Evolutionary conservation across 1,139 yeast genomes (phyloP), one percentile per base, ranked within the genome.

Genomic region (Saccharomyces hybrid): DNA sequence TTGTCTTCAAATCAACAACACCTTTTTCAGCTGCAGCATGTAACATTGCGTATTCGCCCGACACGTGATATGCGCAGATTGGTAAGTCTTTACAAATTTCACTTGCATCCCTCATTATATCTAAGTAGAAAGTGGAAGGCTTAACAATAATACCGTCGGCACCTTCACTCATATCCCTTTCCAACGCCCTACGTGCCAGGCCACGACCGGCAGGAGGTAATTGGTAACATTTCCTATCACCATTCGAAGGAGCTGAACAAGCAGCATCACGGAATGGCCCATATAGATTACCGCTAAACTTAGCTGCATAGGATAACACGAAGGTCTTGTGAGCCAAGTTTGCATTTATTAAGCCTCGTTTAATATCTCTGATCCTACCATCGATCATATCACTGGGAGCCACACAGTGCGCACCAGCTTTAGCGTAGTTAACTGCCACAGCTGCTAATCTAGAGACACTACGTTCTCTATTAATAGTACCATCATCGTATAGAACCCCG

Each of bases 241-340:
- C 99, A 56, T 81, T 80, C 29, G 89, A 80, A 11, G 99, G 99
- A 4, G 84, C 78, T 53, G 96, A 86, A 41, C 96, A 95, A 5
- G 98, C 99, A 38, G 97, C 97, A 63, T 93, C 99, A 70, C 99
- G 79, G 76, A 93, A 93, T 3, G 99, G 99, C 0, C 99, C 99
- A 69, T 95, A 93, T 54, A 95, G 75, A 58, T 84, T 82, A 31
- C 98, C 97, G 57, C 90, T 78, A 70, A 95, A 93, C 71, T 93
- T 93, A 55, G 99, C 99, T 25, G 96, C 82, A 73, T 93, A 93
- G 3, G 97, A 86, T 88, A 95, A 86, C 47, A 93, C 83, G 76
- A 93, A 82, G 55, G 91, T 84, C 69, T 85, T 83, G 73, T 93
- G 96, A 27, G 96, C 96, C 56, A 93, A 72, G 23, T 84, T 86